Base-by-base conservation (phyloP, 1,139 yeast genomes). In the Wickerhamomyces sp. region DNA sequence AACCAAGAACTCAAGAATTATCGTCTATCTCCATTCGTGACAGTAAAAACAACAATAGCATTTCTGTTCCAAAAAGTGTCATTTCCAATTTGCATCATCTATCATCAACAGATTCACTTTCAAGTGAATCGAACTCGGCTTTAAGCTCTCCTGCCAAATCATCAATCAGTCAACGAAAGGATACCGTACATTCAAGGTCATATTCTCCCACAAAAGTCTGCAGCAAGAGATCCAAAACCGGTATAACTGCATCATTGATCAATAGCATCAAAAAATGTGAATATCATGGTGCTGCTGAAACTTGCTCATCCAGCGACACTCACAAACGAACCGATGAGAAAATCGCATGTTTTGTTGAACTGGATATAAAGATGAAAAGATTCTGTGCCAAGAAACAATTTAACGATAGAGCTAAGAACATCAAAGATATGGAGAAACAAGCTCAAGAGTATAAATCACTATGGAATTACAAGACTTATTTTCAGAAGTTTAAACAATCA, bases 391-490 rank as follows among this genome's bases (percentile, higher is more conserved):
- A 32, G 16, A 35, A 40, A 19, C 33, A 37, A 14, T 27, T 43
- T 11, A 13, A 23, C 2, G 30, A 37, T 17, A 27, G 46, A 37
- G 28, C 33, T 29, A 33, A 39, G 33, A 24, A 40, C 33, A 52
- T 55, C 17, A 41, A 45, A 20, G 36, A 36, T 6, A 36, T 43
- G 3, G 44, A 45, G 10, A n/a, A 27, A 7, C 35, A 38, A 11
- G 41, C 38, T 10, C 42, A 42, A 22, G 41, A 33, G 6, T 55
- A 57, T 66, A 60, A 46, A 41, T 64, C 35, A 57, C 70, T 51
- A 52, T 80, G 62, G 75, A 69, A 54, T 54, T 84, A 84, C 53
- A 82, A 78, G 36, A 64, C 65, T 11, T 84, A 85, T 43, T 73
- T 73, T 49, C 70, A 41, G 22, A 39, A 42, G 26, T 13, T 23